Conservation (phyloP, 768 basidiomycete species). For the Leccinum incarnatum region DNA sequence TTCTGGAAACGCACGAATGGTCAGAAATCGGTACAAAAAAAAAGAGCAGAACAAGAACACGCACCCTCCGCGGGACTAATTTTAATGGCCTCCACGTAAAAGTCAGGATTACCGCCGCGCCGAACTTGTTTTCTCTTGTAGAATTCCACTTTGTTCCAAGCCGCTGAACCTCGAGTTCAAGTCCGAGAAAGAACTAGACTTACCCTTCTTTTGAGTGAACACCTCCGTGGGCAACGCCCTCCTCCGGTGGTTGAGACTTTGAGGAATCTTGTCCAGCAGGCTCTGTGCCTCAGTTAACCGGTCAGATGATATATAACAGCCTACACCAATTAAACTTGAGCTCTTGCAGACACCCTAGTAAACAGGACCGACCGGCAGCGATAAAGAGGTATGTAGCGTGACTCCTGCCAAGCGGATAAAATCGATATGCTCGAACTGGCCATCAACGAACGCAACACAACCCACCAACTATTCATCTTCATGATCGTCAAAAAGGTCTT, state of each 20-base stretch:
- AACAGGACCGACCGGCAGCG: slow-evolving; percentile 53
- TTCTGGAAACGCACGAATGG: slow-evolving; percentile 38
- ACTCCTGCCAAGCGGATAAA: slow-evolving; percentile 45
- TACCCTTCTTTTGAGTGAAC: slow-evolving; percentile 74
- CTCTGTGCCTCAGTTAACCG: slow-evolving; percentile 57
- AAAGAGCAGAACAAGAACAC: slow-evolving; percentile 11
- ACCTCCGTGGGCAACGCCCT: slow-evolving; percentile 74
- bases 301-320: slow-evolving; percentile 61
- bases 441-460: slow-evolving; percentile 1
- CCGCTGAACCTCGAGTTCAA: neutral
- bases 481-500: slow-evolving; percentile 63
- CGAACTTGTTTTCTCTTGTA: slow-evolving; percentile 67
- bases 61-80: slow-evolving; percentile 72
- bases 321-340: slow-evolving; percentile 27
- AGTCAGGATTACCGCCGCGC: slow-evolving; percentile 48
- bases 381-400: slow-evolving; percentile 79
- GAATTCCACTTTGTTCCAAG: slow-evolving; percentile 54
- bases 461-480: slow-evolving; percentile 67
- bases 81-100: slow-evolving; percentile 53
- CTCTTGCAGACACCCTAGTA: neutral
- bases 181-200: slow-evolving; percentile 21
- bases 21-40: slow-evolving; percentile 4
- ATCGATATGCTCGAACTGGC: neutral
- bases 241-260: slow-evolving; percentile 56
- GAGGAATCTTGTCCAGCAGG: slow-evolving; percentile 61